Evolutionary conservation across 1,284 basidiomycete genomes (phyloP).

Genomic region (Coriolopsis trogii): DNA sequence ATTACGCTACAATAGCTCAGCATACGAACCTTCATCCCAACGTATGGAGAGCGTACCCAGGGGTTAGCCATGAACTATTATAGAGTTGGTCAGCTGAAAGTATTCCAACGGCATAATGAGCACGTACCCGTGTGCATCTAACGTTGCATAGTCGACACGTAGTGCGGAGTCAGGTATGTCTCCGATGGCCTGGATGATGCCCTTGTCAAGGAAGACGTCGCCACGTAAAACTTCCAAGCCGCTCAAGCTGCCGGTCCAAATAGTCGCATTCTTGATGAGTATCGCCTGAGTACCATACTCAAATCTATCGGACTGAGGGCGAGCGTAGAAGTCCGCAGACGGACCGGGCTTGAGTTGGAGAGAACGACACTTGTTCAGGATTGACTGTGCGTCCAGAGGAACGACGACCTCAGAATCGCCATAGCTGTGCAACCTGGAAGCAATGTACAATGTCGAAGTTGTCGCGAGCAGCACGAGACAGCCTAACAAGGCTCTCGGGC

Average conservation of each 20-base stretch:
- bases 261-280: conserved; percentile 59
- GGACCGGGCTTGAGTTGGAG: conserved; percentile 38
- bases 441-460: not conserved
- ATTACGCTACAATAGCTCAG: conserved; percentile 42
- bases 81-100: not conserved
- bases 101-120: not conserved
- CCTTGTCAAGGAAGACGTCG: conserved; percentile 40
- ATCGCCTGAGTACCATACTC: conserved; percentile 49
- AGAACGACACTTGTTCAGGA: conserved; percentile 32
- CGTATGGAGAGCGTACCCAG: conserved; percentile 33
- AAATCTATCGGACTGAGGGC: conserved; percentile 54
- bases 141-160: conserved; percentile 22
- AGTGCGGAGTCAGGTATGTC: conserved; percentile 13
- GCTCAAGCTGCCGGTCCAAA: conserved; percentile 53
- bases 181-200: conserved; percentile 39
- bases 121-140: conserved; percentile 33
- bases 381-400: conserved; percentile 24
- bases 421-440: not conserved
- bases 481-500: too few species aligned
- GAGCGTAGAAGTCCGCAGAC: conserved; percentile 41
- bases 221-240: conserved; percentile 40
- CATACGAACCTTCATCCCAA: not conserved
- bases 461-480: conserved; percentile 2
- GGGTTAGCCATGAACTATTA: conserved; percentile 40
- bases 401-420: conserved; percentile 2